Evolutionary conservation across 331 rosid species (phyloP), one percentile per base, ranked within the genome.

Genomic region (Pyrus hybrid): DNA sequence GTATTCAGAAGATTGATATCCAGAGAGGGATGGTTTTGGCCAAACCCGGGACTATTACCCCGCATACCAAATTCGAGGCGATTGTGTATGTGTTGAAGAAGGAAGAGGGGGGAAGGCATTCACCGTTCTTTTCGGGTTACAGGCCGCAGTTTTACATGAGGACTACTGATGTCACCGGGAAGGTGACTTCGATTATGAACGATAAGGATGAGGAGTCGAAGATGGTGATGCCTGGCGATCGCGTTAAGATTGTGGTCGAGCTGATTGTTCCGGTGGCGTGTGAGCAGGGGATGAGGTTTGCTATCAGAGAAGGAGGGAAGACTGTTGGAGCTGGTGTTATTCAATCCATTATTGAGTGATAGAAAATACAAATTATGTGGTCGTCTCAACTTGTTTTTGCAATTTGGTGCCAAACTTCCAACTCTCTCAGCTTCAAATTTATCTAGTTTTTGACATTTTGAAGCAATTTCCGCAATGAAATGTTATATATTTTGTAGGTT

Each of bases 191-290:
- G 8, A 93, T 93, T 29, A 90, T 90, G 98, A 93, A 91, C 67
- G 98, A 93, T 57, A 93, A 93, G 87, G 96, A 93, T 49, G 98
- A 93, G 76, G 98, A 90, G 79, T 90, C 98, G 0, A 93, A 90
- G 88, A 93, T 93, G 98, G 98, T 93, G n/a, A 90, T 93, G 98
- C 98, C 98, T 0, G 98, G 98, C 4, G 98, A 93, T 49, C 86
- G 98, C 18, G 98, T 93, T 3, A 93, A 93, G 92, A 93, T 93
- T 86, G 87, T 86, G 29, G 96, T 93, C 0, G 96, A 93, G 58
- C 92, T 93, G 28, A 90, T 93, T 43, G 80, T 87, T 25, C 96
- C 97, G 0, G 96, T 92, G 12, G 97, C 97, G 16, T 90, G 96
- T 57, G 97, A 92, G 81, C 91, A 87, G 63, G 97, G 97, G 30